Percentiles rank a stretch among this genome's conserved stretches.
These are phyloP conservation scores for Saitozyma sp. DNA, from an alignment of 768 basidiomycete genomes.

Conservation along the genomic window DNA sequence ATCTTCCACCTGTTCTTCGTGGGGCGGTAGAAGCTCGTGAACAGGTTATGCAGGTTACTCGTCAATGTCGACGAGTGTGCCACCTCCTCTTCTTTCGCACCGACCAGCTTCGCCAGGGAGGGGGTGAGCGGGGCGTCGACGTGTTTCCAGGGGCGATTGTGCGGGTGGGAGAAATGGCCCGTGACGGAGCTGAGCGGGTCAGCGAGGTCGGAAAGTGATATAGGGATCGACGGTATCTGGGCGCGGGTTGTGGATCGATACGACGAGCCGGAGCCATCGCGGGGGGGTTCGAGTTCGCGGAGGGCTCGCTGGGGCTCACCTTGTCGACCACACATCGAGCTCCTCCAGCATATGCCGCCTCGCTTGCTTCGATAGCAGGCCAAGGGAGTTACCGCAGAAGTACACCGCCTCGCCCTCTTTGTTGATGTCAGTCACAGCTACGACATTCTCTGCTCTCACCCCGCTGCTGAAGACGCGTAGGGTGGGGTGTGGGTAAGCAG, in stretches of 20 bases:
- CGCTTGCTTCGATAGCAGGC: slow-evolving; percentile 73
- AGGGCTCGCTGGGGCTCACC: slow-evolving; percentile 39
- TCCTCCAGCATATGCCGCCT: slow-evolving; percentile 75
- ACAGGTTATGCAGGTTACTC: slow-evolving; percentile 91
- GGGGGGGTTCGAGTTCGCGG: too few relatives aligned
- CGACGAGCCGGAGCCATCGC: too few relatives aligned
- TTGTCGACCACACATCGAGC: slow-evolving; percentile 74
- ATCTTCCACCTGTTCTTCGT: slow-evolving; percentile 84
- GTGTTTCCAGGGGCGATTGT: slow-evolving; percentile 76
- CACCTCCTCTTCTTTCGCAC: slow-evolving; percentile 84
- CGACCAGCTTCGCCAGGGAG: slow-evolving; percentile 76
- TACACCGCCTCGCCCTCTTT: slow-evolving; percentile 60
- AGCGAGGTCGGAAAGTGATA: slow-evolving; percentile 1
- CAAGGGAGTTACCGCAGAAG: slow-evolving; percentile 94
- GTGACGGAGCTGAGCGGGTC: slow-evolving; percentile 66
- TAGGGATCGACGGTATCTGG: too few relatives aligned
- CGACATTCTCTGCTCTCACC: not conserved
- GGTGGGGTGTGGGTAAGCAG: not conserved
- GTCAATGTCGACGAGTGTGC: slow-evolving; percentile 95
- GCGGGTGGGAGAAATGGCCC: slow-evolving; percentile 89
- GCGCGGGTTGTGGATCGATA: too few relatives aligned
- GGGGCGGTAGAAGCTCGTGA: slow-evolving; percentile 91
- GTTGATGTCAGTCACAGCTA: not conserved
- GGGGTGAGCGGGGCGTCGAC: slow-evolving; percentile 72
- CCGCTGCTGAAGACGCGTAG: not conserved